A percentile compares a stretch with the other conserved stretches of the same genome.
Conservation (phyloP, 768 basidiomycete genomes). For the Multifurca ochricompacta region DNA sequence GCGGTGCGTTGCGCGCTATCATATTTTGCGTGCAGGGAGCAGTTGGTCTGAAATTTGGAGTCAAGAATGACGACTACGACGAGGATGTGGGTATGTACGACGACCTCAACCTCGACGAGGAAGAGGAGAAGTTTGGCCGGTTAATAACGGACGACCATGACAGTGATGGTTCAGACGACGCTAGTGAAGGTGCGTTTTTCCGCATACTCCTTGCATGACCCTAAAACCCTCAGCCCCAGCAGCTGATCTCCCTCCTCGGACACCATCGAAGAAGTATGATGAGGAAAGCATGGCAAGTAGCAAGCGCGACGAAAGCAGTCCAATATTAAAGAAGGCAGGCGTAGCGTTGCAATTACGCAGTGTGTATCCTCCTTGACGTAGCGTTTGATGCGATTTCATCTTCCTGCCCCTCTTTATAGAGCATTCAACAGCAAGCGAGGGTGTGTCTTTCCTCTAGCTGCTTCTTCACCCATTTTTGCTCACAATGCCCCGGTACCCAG, state of each 20-base stretch:
- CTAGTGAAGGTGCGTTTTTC: conserved; percentile 56
- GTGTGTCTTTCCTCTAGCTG: conserved; percentile 31
- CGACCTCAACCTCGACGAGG: conserved; percentile 93
- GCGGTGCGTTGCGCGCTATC: conserved; percentile 56
- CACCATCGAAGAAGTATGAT: conserved; percentile 65
- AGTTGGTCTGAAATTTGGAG: not conserved
- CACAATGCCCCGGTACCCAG: conserved; percentile 18
- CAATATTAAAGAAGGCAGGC: conserved; percentile 69
- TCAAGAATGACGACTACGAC: conserved; percentile 93
- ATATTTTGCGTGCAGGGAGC: not conserved
- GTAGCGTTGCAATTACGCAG: conserved; percentile 61
- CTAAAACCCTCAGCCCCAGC: conserved; percentile 7
- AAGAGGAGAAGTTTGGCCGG: conserved; percentile 88
- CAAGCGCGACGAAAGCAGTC: conserved; percentile 65
- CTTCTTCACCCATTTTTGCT: not conserved
- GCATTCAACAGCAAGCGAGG: conserved; percentile 52
- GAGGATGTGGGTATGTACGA: conserved; percentile 98
- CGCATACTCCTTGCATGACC: not conserved
- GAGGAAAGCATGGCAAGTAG: conserved; percentile 69
- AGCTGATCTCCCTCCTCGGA: conserved; percentile 57
- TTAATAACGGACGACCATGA: conserved; percentile 67
- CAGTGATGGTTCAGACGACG: conserved; percentile 67
- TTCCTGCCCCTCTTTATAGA: conserved; percentile 38
- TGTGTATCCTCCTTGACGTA: conserved; percentile 33
- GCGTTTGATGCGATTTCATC: conserved; percentile 3